Conservation (phyloP, 108 stramenopile genomes). For the Skeletonema menzelii region DNA sequence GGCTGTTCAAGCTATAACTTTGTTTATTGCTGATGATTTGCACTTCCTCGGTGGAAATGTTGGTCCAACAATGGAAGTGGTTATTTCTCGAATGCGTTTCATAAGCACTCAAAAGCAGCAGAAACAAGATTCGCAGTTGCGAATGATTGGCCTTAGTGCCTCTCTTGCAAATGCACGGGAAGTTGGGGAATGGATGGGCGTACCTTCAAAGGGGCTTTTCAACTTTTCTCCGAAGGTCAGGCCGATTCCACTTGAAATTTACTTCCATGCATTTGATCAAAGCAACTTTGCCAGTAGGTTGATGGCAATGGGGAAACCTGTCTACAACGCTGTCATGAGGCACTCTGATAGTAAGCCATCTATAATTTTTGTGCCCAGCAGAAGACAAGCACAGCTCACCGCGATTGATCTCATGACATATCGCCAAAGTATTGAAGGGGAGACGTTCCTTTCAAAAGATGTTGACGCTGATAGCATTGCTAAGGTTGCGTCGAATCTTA, state of each 20-base stretch:
- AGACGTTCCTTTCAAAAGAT: constrained; percentile 49
- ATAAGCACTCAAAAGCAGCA: constrained; percentile 77
- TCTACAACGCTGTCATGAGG: constrained; percentile 83
- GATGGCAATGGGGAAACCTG: constrained; percentile 97
- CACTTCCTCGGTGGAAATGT: constrained; percentile 93
- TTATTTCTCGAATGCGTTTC: constrained; percentile 96
- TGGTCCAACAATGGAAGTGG: constrained; percentile 93
- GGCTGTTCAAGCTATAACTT: constrained; percentile 85
- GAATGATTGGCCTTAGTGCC: constrained; percentile 93
- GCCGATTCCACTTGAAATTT: constrained; percentile 93
- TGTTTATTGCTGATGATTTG: constrained; percentile 95
- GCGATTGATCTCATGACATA: constrained; percentile 98
- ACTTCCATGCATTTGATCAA: constrained; percentile 94
- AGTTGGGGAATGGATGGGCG: constrained; percentile 98
- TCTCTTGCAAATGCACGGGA: constrained; percentile 97
- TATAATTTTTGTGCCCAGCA: constrained; percentile 93
- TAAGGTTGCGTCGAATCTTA: constrained; percentile 43
- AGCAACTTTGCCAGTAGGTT: constrained; percentile 88
- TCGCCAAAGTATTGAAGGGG: constrained; percentile 65
- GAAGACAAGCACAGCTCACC: constrained; percentile 96
- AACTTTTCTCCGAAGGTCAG: constrained; percentile 95
- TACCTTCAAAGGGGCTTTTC: constrained; percentile 81
- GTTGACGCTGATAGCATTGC: constrained; percentile 26
- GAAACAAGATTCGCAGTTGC: constrained; percentile 47
- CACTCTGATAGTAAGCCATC: constrained; percentile 78